These are phyloP conservation scores for Batkoa obscura DNA, from an alignment of 371 early-diverging fungal species.

Conservation along the genomic window DNA sequence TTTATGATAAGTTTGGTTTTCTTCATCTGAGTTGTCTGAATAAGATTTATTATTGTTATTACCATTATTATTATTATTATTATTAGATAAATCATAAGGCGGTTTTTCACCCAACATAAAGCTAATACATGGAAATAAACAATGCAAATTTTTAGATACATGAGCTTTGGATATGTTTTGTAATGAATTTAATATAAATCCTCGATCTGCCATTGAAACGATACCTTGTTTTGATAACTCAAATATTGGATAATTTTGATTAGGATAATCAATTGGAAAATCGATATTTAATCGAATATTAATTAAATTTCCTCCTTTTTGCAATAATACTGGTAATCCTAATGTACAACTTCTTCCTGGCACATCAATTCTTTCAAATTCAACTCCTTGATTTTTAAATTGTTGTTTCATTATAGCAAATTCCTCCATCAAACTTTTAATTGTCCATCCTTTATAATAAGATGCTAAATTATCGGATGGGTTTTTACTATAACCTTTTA, in stretches of 20 bases:
- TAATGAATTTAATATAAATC: slow-evolving; percentile 34
- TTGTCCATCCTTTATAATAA: not conserved
- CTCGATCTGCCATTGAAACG: slow-evolving; percentile 53
- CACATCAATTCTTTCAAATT: slow-evolving; percentile 24
- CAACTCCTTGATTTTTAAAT: not conserved
- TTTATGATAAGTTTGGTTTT: slow-evolving; percentile 14
- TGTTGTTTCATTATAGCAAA: not conserved
- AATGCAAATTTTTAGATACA: slow-evolving; percentile 34
- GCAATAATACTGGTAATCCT: slow-evolving; percentile 41
- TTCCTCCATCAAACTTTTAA: not conserved
- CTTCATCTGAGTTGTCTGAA: slow-evolving; percentile 19
- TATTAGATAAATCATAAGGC: slow-evolving; percentile 9
- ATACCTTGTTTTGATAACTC: slow-evolving; percentile 62
- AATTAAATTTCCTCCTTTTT: slow-evolving; percentile 28
- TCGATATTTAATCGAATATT: slow-evolving; percentile 43
- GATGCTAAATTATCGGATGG: no score
- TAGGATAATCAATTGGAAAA: slow-evolving; percentile 49
- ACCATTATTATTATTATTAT: not conserved
- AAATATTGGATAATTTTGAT: slow-evolving; percentile 43
- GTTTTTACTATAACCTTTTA: no score
- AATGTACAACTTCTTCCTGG: slow-evolving; percentile 47
- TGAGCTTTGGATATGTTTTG: slow-evolving; percentile 30
- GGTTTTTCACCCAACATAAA: slow-evolving; percentile 39
- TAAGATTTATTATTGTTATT: not conserved
- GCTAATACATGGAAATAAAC: slow-evolving; percentile 43